Evolutionary conservation across 1,284 basidiomycete genomes (phyloP), one percentile per base, ranked within the genome.

Genomic region (Ustilago lituana): DNA sequence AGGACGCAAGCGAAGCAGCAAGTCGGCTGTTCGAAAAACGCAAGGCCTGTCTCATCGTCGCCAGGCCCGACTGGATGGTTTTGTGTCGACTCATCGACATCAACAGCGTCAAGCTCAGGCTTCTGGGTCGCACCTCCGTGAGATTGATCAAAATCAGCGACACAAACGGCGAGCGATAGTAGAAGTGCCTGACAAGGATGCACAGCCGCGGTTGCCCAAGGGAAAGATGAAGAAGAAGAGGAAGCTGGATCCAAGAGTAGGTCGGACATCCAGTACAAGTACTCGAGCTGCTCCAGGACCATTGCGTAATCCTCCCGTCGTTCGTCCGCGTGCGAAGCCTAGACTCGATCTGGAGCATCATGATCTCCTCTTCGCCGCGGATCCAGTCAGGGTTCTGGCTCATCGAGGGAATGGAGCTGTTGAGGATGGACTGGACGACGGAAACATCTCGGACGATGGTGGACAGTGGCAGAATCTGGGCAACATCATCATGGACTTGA

Each of bases 271-370:
- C 10, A 24, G 36, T 9, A 24, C 52, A 2, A 33, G 51, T 8
- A 23, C 23, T 3, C 33, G 38, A 22, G 41, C 51, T 7, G 47
- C 27, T 33, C 43, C 50, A 10, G 39, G 39, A 9, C 6, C 10
- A n/a, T 32, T 47, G 9, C 48, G 40, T 36, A 74, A 74, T 47
- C 72, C 72, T 7, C 63, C 72, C 6, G 23, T 71, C 12, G 63
- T 71, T 4, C 37, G 50, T 22, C 58, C 62, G 2, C 65, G 61
- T 31, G 41, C 27, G 4, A 35, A 45, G 15, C 53, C 57, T 10
- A 58, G 64, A 12, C 54, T 76, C 3, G 70, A 76, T 24, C 55
- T 76, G 1, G 50, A 60, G 24, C 45, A 49, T 14, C 70, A 76
- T 31, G 66, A 73, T 9, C 37, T 69, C 1, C 54, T 76, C 4